Conservation (phyloP, 148 eudicot genomes). For the Dysphania ambrosioides region DNA sequence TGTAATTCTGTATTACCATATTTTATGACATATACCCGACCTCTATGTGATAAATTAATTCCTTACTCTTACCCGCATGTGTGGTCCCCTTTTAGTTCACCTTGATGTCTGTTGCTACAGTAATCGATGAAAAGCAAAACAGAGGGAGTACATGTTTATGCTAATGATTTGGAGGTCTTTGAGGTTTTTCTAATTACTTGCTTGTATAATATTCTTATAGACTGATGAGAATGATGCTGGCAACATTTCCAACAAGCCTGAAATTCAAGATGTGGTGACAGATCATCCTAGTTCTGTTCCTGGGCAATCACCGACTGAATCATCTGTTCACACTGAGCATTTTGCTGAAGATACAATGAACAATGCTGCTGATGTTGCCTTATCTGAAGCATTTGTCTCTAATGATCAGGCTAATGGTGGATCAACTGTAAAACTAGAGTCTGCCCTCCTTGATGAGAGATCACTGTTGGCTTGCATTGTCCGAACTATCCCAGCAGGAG, state of each 20-base stretch:
- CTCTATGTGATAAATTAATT: background rate
- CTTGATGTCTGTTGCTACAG: too few relatives aligned
- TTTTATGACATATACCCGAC: too few relatives aligned
- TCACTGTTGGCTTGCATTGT: conserved; percentile 74
- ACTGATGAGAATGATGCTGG: conserved; percentile 41
- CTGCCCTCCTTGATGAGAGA: conserved; percentile 74
- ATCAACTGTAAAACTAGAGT: conserved; percentile 40
- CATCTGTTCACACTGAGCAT: conserved; percentile 30
- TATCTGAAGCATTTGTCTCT: conserved; percentile 41
- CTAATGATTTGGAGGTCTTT: background rate
- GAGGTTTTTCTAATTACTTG: background rate
- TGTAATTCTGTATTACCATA: background rate
- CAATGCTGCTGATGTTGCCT: conserved; percentile 31
- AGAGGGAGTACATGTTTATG: too few relatives aligned
- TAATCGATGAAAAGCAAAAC: too few relatives aligned
- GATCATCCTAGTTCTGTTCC: conserved; percentile 43
- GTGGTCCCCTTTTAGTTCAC: too few relatives aligned
- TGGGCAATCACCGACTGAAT: conserved; percentile 43
- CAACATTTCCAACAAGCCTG: conserved; percentile 32
- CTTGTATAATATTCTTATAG: conserved; percentile 19
- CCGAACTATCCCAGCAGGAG: conserved; percentile 88
- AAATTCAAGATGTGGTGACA: conserved; percentile 31
- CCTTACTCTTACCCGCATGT: too few relatives aligned
- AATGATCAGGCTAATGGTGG: conserved; percentile 40
- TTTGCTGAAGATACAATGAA: conserved; percentile 40